These are phyloP conservation scores for Trypanosoma platydactyli DNA, from an alignment of 208 protist species.

Conservation along the genomic window DNA sequence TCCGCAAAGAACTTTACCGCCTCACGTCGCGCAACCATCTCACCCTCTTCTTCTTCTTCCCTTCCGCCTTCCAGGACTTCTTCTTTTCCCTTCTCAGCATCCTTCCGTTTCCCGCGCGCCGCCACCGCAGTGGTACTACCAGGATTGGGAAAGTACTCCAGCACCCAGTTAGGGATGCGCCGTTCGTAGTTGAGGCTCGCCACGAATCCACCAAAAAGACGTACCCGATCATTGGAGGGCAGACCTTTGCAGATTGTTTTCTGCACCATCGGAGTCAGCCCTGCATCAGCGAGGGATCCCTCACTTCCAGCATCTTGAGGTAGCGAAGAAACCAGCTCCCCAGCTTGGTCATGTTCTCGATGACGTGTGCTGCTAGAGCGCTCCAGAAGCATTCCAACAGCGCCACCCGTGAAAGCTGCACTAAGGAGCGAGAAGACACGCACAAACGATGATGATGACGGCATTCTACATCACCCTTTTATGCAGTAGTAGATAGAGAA, in stretches of 20 bases:
- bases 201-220: constrained; percentile 72
- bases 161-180: constrained; percentile 77
- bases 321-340: constrained; percentile 25
- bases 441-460: constrained; percentile 3
- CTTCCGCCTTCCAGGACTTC: too few relatives aligned
- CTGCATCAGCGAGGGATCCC: too few relatives aligned
- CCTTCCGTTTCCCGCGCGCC: background rate
- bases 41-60: constrained; percentile 20
- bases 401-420: constrained; percentile 4
- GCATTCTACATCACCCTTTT: background rate
- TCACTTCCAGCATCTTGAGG: background rate
- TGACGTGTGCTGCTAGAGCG: background rate
- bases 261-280: constrained; percentile 1
- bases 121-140: constrained; percentile 7
- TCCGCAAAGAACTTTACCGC: constrained; percentile 73
- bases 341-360: background rate
- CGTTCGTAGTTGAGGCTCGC: constrained; percentile 82
- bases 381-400: constrained; percentile 9
- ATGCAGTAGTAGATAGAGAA: background rate
- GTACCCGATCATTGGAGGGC: constrained; percentile 53
- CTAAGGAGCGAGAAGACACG: constrained; percentile 22
- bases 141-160: constrained; percentile 53
- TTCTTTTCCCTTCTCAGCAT: constrained; percentile 7
- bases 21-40: constrained; percentile 27
- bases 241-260: constrained; percentile 34